Evolutionary conservation across 1,284 basidiomycete species (phyloP).

Genomic region (Ceratobasidium sp.): DNA sequence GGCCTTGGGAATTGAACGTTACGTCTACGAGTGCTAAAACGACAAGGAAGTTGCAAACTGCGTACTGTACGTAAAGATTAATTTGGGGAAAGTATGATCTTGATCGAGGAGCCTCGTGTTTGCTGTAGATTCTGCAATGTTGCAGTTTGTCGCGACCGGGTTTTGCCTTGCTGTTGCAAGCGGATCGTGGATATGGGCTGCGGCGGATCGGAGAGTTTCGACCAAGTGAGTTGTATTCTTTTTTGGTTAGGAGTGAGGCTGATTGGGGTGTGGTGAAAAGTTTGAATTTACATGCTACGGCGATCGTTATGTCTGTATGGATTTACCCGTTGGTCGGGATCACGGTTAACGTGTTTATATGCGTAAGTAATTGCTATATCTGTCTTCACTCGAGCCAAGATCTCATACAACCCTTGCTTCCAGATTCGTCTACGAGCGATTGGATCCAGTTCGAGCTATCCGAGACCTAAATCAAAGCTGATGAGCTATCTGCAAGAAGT

Average conservation of each 20-base stretch:
- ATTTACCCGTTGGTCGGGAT: slow-evolving; percentile 36
- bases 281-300: slow-evolving; percentile 8
- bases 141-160: slow-evolving; percentile 29
- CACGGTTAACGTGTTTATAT: slow-evolving; percentile 36
- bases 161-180: slow-evolving; percentile 33
- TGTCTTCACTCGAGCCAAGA: neutral
- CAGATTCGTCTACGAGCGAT: slow-evolving; percentile 34
- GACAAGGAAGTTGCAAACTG: slow-evolving; percentile 32
- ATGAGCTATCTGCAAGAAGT: slow-evolving; percentile 25
- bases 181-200: slow-evolving; percentile 41
- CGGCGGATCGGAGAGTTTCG: slow-evolving; percentile 10
- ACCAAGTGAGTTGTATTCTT: slow-evolving; percentile 12
- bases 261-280: slow-evolving; percentile 7
- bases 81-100: too few species aligned
- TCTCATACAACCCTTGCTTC: neutral
- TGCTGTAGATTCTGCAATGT: slow-evolving; percentile 39
- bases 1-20: slow-evolving; percentile 23
- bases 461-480: slow-evolving; percentile 18
- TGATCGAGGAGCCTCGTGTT: too few species aligned
- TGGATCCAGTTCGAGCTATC: slow-evolving; percentile 11
- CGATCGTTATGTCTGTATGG: slow-evolving; percentile 27
- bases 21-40: slow-evolving; percentile 16
- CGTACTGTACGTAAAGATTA: slow-evolving; percentile 29
- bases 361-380: slow-evolving; percentile 13
- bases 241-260: neutral